Evolutionary conservation across 192 early-diverging fungal genomes (phyloP).

Genomic region (Funneliformis geosporum): DNA sequence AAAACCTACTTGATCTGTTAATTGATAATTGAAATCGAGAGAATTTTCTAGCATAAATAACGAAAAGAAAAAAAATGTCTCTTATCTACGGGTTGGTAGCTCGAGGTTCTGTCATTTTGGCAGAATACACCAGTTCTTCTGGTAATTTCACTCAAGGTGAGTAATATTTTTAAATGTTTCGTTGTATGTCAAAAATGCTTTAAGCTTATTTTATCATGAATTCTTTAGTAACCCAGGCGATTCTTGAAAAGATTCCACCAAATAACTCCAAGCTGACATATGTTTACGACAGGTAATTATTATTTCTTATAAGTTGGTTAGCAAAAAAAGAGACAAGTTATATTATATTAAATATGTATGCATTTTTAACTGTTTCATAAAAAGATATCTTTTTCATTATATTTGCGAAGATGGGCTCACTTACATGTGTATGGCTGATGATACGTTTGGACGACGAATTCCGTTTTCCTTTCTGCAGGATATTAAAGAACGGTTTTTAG

Average conservation of each 20-base stretch:
- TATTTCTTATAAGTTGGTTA: background rate
- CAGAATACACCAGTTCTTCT: conserved; percentile 78
- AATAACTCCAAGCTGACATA: conserved; percentile 91
- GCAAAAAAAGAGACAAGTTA: background rate
- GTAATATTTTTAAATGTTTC: background rate
- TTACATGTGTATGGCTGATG: conserved; percentile 87
- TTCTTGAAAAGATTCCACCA: conserved; percentile 86
- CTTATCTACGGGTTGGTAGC: conserved; percentile 84
- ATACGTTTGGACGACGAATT: conserved; percentile 68
- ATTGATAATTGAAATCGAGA: too few relatives aligned
- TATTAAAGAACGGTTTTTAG: conserved; percentile 64
- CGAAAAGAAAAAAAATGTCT: conserved; percentile 46
- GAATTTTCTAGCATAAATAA: too few relatives aligned
- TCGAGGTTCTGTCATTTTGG: conserved; percentile 72
- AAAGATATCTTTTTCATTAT: conserved; percentile 89
- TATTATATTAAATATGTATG: conserved; percentile 10
- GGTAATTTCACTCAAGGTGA: conserved; percentile 80
- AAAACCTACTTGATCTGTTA: too few relatives aligned
- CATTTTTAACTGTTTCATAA: background rate
- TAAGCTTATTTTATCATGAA: background rate
- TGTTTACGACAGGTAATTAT: conserved; percentile 76
- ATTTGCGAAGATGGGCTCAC: conserved; percentile 77
- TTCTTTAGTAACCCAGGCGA: conserved; percentile 72
- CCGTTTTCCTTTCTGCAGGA: conserved; percentile 92
- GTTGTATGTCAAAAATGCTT: background rate